A percentile compares a stretch with the other conserved stretches of the same genome.
Evolutionary conservation across 1,284 basidiomycete genomes (phyloP).

Genomic region (Stereum hirsutum): DNA sequence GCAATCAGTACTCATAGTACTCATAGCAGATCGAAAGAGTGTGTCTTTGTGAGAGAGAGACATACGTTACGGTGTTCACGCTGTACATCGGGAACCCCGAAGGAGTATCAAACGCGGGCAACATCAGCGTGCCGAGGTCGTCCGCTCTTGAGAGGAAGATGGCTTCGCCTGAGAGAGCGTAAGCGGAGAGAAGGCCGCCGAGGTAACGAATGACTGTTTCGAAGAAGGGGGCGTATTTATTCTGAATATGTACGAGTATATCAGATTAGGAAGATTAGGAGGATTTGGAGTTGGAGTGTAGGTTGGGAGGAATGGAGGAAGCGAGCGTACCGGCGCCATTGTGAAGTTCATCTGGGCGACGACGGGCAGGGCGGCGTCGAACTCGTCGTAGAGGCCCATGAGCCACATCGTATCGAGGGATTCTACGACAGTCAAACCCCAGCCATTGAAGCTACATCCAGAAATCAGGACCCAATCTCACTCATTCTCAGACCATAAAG

Average conservation of each 20-base stretch:
- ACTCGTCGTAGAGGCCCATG: slow-evolving; percentile 80
- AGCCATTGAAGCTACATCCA: slow-evolving; percentile 77
- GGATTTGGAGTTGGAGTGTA: not conserved
- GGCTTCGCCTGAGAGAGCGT: slow-evolving; percentile 53
- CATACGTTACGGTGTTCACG: slow-evolving; percentile 33
- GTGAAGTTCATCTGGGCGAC: slow-evolving; percentile 62
- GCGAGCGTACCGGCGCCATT: slow-evolving; percentile 8
- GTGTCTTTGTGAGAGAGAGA: not conserved
- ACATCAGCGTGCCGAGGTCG: slow-evolving; percentile 35
- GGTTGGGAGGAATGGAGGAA: too few relatives aligned
- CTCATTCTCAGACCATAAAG: not conserved
- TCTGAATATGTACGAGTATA: slow-evolving; percentile 8
- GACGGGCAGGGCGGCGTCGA: slow-evolving; percentile 61
- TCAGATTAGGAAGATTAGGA: not conserved
- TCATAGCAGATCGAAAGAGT: not conserved
- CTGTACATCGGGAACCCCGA: slow-evolving; percentile 41
- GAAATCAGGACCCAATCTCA: not conserved
- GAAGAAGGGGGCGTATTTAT: slow-evolving; percentile 47
- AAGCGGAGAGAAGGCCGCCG: slow-evolving; percentile 62
- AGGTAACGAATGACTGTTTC: slow-evolving; percentile 74
- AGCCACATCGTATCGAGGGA: slow-evolving; percentile 85
- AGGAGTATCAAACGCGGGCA: slow-evolving; percentile 41
- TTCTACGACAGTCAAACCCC: slow-evolving; percentile 82
- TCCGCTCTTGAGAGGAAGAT: slow-evolving; percentile 41
- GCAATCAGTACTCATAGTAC: too few relatives aligned